phyloP scores from a whole-genome alignment of 768 basidiomycete genomes.

The Suillus subluteus region DNA sequence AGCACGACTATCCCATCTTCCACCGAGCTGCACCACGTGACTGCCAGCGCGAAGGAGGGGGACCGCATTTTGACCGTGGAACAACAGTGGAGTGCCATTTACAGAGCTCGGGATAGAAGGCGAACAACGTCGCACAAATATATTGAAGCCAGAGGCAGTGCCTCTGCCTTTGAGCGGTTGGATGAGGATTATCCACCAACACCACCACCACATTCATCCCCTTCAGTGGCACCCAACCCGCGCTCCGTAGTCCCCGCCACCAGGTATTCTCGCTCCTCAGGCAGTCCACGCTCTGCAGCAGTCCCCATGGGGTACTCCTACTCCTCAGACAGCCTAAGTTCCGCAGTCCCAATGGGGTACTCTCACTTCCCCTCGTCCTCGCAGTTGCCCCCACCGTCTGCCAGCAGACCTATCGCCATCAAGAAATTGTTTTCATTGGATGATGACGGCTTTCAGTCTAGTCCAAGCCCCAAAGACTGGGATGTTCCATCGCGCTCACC shows the following conservation, averaged over 20 bases:
- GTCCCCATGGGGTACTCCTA: slow-evolving; percentile 25
- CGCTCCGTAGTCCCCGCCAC: slow-evolving; percentile 11
- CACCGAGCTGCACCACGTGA: slow-evolving; percentile 23
- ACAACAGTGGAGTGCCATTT: slow-evolving; percentile 32
- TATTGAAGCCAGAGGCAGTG: slow-evolving; percentile 26
- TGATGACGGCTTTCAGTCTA: slow-evolving; percentile 30
- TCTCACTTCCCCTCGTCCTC: slow-evolving; percentile 24
- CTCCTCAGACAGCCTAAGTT: slow-evolving; percentile 9
- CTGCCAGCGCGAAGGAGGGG: slow-evolving; percentile 21
- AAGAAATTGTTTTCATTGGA: slow-evolving; percentile 29
- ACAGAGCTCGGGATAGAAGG: slow-evolving; percentile 31
- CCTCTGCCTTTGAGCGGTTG: slow-evolving; percentile 11
- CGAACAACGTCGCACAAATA: slow-evolving; percentile 16
- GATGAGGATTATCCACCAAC: slow-evolving; percentile 20
- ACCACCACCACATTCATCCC: slow-evolving; percentile 12
- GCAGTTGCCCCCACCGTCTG: slow-evolving; percentile 27
- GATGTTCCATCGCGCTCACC: slow-evolving; percentile 24
- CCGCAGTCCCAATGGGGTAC: slow-evolving; percentile 20
- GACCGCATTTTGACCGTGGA: slow-evolving; percentile 27
- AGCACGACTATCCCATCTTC: slow-evolving; percentile 51
- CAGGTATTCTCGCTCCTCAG: slow-evolving; percentile 14
- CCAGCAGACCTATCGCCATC: slow-evolving; percentile 34
- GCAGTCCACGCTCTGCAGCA: neutral
- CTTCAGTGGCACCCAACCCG: slow-evolving; percentile 15
- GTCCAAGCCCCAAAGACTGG: slow-evolving; percentile 29